Base-by-base conservation (phyloP, 306 rosid genomes). In the Gynostemma pentaphyllum region DNA sequence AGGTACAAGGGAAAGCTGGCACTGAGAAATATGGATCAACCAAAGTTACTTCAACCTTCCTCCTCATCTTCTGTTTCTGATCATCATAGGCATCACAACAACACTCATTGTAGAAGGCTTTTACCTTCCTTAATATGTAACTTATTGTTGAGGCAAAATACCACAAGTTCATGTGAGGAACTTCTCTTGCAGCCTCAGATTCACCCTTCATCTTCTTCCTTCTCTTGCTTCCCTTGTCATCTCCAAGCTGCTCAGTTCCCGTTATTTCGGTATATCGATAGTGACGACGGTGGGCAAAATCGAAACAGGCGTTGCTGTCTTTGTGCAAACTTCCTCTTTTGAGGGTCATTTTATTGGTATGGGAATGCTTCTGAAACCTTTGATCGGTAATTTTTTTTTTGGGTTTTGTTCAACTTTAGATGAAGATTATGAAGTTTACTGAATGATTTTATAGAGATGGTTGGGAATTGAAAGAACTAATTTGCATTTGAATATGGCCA, bases 11-110 rank as follows among this genome's bases (percentile, higher is more conserved):
- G 63, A 76, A 59, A 55, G 75, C 80, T 14, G 91, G 87, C 55
- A 85, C 48, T 9, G 87, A 85, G 72, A 81, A 85, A 73, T 85
- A 81, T 41, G 87, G 48, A 47, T 79, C 85, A 10, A 68, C 68
- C 68, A 64, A 48, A 56, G 74, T 68, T 37, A 49, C 82, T 70
- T 79, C 80, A 65, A 32, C 13, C 6, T 40, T 74, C 50, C 70
- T 70, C 41, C 42, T 49, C 6, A 59, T 71, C n/a, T n/a, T n/a
- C n/a, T n/a, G n/a, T n/a, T n/a, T n/a, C 12, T 47, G 59, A 42
- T 75, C 80, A 37, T 57, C 29, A 19, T 67, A 28, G 70, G 65
- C 77, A 69, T 75, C 85, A 64, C 74, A 77, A 41, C 79, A 77
- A 34, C 78, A 73, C 12, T 79, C 83, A n/a, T 79, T 82, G 72